Evolutionary conservation across 371 early-diverging fungal genomes (phyloP), one percentile per base, ranked within the genome.

Genomic region (Syncephalastrum racemosum): DNA sequence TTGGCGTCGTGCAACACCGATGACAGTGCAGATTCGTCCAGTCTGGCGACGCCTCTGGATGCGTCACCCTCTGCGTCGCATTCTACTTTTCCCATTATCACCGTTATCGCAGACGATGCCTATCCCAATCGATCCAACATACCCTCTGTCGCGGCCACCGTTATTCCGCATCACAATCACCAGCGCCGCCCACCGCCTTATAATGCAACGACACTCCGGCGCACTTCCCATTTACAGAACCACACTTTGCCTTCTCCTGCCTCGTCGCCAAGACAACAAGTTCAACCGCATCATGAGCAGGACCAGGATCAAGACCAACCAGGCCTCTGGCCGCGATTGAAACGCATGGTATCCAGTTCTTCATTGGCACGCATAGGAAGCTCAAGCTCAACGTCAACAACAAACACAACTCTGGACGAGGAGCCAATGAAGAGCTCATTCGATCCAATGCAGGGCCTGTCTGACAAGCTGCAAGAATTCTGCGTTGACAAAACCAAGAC

Each of bases 41-140:
- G 58, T 14, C 5, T 75, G 18, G 64, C 67, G 19, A 75, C 75
- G 7, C 75, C 75, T 27, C 44, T 71, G 39, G 71, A 71, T 59
- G 67, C 64, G 1, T 75, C 75, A 23, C 75, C 75, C 16, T 61
- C 59, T 41, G 60, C 56, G 22, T 68, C 65, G 10, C 58, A 59
- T 3, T 56, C 68, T 27, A 25, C 62, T 10, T 60, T 68, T 56
- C 56, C 72, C 23, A 60, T 72, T 19, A 69, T 69, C 45, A 75
- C 67, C 7, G 62, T 74, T n/a, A 62, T 67, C 4, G 59, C 64
- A 40, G 52, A 67, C 53, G 75, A 71, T 42, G 53, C 63, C 14
- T 53, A 62, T 20, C 66, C 66, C 13, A 54, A 60, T 48, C 13
- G 45, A 36, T 50, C 31, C 23, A 55, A 56, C n/a, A 71, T 68